Evolutionary conservation across 2,329 filamentous ascomycete species (phyloP), one percentile per base, ranked within the genome.

Genomic region (Cladophialophora carrionii): DNA sequence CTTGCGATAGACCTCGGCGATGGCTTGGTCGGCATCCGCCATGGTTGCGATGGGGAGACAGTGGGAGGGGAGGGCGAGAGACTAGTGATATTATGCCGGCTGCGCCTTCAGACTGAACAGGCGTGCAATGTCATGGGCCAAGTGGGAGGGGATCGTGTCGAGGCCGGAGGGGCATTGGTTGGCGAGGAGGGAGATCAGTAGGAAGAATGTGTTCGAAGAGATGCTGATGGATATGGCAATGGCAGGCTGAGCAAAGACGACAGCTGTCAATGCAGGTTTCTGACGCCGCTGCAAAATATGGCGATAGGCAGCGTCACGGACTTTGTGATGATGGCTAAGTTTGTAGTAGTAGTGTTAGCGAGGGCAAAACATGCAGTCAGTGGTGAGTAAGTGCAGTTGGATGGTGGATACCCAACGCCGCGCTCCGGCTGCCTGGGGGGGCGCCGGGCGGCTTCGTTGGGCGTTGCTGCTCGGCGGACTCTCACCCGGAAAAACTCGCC

Each of bases 1-100:
- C 89, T 99, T 98, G 83, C 89, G 90, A 81, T 90, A 88, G 81
- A 99, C 92, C 78, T 92, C 90, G 80, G 87, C 87, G 79, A 88
- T 84, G 70, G 86, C 83, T 72, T 87, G 83, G 75, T 88, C 85
- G 76, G 85, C 81, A 76, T 81, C 82, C 68, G 81, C 82, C 81
- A 87, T 87, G 76, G 71, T 81, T 78, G 77, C 75, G 17, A 52
- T 29, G 7, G 32, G 26, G 53, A 43, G 57, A 24, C 37, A 37
- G 31, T 43, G 53, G 34, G n/a, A 24, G 20, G 22, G n/a, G 53
- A 53, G 51, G 37, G 34, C 17, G 64, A 51, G 41, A 46, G 32
- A 22, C n/a, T 14, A 8, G 46, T 17, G 29, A 20, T 37, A 46
- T 60, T 32, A 32, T 49, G 26, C 46, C 58, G 53, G 54, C 59